Conservation (phyloP, 768 basidiomycete species). For the Tylopilus cervinicoccineus region DNA sequence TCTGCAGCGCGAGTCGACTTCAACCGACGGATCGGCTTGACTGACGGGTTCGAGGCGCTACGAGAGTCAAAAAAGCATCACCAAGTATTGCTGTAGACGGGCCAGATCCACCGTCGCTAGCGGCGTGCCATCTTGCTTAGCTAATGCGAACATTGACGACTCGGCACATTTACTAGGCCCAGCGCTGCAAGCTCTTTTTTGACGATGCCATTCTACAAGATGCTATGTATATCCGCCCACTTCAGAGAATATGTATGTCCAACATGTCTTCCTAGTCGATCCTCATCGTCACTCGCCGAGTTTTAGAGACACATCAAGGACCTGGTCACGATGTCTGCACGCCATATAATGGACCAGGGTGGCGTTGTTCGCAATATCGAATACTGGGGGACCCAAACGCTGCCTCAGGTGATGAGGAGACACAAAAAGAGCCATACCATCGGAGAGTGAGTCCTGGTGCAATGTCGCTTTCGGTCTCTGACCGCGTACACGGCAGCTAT, state of each 20-base stretch:
- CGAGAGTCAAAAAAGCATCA: no score
- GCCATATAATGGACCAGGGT: slow-evolving; percentile 67
- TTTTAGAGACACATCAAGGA: slow-evolving; percentile 67
- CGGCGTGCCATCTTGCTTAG: not conserved
- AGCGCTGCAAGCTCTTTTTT: not conserved
- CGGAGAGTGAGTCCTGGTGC: slow-evolving; percentile 68
- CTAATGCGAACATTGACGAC: slow-evolving; percentile 3
- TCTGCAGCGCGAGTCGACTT: not conserved
- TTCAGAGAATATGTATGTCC: slow-evolving; percentile 64
- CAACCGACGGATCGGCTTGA: not conserved
- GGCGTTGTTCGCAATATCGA: slow-evolving; percentile 80
- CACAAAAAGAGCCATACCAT: slow-evolving; percentile 51
- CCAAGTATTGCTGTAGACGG: not conserved
- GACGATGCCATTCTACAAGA: slow-evolving; percentile 82
- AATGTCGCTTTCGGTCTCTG: not conserved
- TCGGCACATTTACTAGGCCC: not conserved
- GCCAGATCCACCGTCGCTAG: not conserved
- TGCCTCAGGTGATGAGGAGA: slow-evolving; percentile 72
- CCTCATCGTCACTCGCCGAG: not conserved
- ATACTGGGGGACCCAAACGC: slow-evolving; percentile 66
- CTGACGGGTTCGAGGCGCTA: no score
- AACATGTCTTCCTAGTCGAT: not conserved
- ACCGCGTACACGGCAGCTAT: slow-evolving; percentile 51
- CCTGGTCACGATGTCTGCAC: slow-evolving; percentile 67
- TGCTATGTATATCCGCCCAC: slow-evolving; percentile 80